These are phyloP conservation scores for Coniochaeta ligniaria DNA, from an alignment of 2,329 filamentous ascomycete species.

Conservation along the genomic window DNA sequence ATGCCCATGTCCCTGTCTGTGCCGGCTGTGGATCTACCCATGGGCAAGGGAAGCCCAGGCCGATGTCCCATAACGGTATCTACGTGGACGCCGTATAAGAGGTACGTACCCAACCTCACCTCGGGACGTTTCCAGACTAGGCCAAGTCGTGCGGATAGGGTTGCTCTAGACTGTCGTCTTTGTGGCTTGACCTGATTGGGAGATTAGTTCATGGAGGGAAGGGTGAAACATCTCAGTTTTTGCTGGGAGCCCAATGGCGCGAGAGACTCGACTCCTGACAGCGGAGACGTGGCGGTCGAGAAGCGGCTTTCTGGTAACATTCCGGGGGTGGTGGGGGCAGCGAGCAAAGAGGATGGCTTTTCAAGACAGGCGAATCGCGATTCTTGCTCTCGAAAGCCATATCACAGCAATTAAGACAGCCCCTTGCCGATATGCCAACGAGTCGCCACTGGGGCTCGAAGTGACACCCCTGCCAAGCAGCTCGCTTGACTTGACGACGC, in stretches of 20 bases:
- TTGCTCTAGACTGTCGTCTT: background rate
- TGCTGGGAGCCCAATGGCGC: slow-evolving; percentile 5
- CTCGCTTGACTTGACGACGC: background rate
- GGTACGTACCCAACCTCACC: background rate
- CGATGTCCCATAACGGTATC: background rate
- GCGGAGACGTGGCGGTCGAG: slow-evolving; percentile 4
- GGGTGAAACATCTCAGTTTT: slow-evolving; percentile 8
- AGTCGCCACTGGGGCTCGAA: background rate
- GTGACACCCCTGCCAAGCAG: background rate
- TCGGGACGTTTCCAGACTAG: slow-evolving; percentile 1
- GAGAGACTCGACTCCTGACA: slow-evolving; percentile 1
- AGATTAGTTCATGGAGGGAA: slow-evolving; percentile 7
- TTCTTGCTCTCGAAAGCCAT: background rate
- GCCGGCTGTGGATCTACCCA: slow-evolving; percentile 1
- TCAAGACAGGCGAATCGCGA: background rate
- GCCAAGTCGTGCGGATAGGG: background rate
- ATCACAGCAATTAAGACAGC: background rate
- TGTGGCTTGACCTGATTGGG: slow-evolving; percentile 16
- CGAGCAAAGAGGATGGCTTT: background rate
- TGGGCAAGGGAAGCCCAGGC: background rate
- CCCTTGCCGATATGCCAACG: background rate
- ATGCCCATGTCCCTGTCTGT: slow-evolving; percentile 5
- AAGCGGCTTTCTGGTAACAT: background rate
- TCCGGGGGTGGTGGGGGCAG: background rate
- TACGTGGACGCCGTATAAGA: background rate